A percentile compares a stretch with the other conserved stretches of the same genome.
Evolutionary conservation across 2,329 filamentous ascomycete species (phyloP).

Genomic region (Rasamsonia emersonii): DNA sequence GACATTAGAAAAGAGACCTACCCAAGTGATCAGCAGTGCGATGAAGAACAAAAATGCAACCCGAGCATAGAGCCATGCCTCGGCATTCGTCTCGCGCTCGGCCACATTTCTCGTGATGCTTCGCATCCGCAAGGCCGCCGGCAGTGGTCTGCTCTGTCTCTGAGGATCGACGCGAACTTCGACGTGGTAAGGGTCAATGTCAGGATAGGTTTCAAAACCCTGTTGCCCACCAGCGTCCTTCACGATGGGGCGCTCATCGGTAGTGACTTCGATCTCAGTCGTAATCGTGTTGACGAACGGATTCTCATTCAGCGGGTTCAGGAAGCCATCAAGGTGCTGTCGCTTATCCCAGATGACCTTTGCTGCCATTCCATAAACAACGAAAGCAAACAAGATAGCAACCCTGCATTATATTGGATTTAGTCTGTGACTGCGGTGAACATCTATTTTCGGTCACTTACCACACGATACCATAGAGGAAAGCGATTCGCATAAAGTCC

Average conservation of each 20-base stretch:
- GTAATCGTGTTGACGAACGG: constrained; percentile 9
- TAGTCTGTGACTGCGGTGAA: background rate
- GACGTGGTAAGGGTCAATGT: constrained; percentile 5
- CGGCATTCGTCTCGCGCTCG: constrained; percentile 21
- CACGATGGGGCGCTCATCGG: constrained; percentile 10
- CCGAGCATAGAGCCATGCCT: constrained; percentile 21
- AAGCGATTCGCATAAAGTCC: constrained; percentile 60
- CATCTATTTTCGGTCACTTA: constrained; percentile 4
- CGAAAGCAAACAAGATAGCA: constrained; percentile 6
- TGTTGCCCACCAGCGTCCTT: constrained; percentile 3
- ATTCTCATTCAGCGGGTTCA: constrained; percentile 11
- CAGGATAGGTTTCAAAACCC: background rate
- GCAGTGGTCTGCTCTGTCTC: constrained; percentile 35
- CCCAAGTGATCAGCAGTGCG: constrained; percentile 27
- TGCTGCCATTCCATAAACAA: constrained; percentile 9
- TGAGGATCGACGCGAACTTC: constrained; percentile 32
- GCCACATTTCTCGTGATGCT: constrained; percentile 7
- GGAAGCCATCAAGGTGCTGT: constrained; percentile 8
- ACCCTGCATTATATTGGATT: constrained; percentile 35
- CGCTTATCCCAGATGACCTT: constrained; percentile 9
- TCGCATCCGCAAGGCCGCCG: constrained; percentile 14
- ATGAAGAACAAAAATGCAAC: constrained; percentile 22
- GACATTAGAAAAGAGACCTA: constrained; percentile 5
- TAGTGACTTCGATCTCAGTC: constrained; percentile 9
- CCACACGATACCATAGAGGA: constrained; percentile 51